Evolutionary conservation across 345 rosid genomes (phyloP), one percentile per base, ranked within the genome.

Genomic region (Acer campestre): DNA sequence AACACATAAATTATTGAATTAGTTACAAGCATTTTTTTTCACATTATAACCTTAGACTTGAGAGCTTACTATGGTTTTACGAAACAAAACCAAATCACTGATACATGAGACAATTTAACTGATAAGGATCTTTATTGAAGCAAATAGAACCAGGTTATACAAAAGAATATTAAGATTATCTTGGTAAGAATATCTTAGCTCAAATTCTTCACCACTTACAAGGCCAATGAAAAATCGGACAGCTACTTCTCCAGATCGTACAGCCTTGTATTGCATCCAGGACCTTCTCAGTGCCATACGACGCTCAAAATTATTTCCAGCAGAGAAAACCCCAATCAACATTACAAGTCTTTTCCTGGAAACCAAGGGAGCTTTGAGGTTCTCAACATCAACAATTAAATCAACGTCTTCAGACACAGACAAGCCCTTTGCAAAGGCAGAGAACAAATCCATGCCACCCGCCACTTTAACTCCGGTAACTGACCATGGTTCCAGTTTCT

Each of bases 211-310:
- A 87, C 97, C 80, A 87, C 97, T 90, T 80, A 93, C 98, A 23
- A 95, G 95, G 75, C 98, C 98, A 84, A 92, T 88, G 86, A 93
- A 89, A 85, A 95, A 95, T 13, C 92, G 86, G 74, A 93, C 97
- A 82, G 92, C 97, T 16, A 92, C 92, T 78, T 85, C 81, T 73
- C 98, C 97, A 1, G 90, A 88, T 42, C 91, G 86, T 70, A 92
- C 91, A 75, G 85, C 90, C 29, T 86, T 87, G 55, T 89, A 95
- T 67, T 90, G 98, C 97, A 90, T 93, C 99, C 98, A 93, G 70
- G 97, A 84, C 83, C 93, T 92, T 85, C 99, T 88, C 75, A 93
- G 48, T 18, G 98, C 98, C 99, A 95, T 92, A 14, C 99, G 88
- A 14, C 98, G 89, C 82, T 92, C 89, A 40, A 95, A 92, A 75